Evolutionary conservation across 441 rosid genomes (phyloP).

Genomic region (Brassica hybrid): DNA sequence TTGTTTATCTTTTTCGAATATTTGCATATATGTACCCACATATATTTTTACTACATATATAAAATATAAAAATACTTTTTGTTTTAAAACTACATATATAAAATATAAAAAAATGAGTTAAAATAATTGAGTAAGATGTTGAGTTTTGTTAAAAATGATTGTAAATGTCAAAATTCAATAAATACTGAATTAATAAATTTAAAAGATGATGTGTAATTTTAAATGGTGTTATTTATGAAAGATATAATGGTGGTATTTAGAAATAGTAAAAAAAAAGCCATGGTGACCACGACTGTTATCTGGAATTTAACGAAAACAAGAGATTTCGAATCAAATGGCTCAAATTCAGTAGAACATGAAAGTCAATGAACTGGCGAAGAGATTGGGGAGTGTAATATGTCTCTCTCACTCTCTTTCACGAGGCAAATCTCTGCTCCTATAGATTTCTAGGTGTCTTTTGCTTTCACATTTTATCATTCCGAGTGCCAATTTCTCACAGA

Average conservation of each 20-base stretch:
- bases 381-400: conserved; percentile 29
- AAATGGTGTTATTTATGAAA: not conserved
- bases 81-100: no score
- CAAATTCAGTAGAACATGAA: conserved; percentile 26
- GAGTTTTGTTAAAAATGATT: no score
- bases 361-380: conserved; percentile 25
- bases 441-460: conserved; percentile 43
- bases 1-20: no score
- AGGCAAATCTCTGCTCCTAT: conserved; percentile 43
- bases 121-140: no score
- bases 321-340: conserved; percentile 14
- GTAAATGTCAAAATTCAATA: no score
- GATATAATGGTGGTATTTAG: not conserved
- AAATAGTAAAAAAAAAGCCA: not conserved
- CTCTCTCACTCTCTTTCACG: conserved; percentile 29
- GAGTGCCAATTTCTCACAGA: conserved; percentile 32
- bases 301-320: conserved; percentile 2
- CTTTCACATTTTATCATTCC: conserved; percentile 41
- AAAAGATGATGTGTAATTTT: no score
- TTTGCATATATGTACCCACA: no score
- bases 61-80: no score
- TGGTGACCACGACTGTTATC: conserved; percentile 8
- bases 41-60: no score
- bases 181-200: no score
- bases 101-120: no score